Percentiles rank a stretch among this genome's conserved stretches.
Evolutionary conservation across 1,284 basidiomycete species (phyloP).

Genomic region (Apiotrichum gamsii): DNA sequence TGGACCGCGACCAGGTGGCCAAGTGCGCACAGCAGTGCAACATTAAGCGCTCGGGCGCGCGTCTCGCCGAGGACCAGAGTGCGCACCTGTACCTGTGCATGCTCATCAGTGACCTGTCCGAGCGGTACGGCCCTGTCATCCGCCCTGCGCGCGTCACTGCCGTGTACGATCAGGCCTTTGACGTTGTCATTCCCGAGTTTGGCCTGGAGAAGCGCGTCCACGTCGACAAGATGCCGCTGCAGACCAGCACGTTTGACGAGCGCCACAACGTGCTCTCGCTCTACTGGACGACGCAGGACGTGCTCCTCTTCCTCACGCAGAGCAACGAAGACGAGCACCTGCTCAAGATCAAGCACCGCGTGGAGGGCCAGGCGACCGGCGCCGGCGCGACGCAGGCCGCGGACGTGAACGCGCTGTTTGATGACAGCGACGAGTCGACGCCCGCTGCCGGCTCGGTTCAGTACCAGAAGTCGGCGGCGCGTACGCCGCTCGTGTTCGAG

Average conservation of each 20-base stretch:
- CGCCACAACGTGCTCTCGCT: conserved; percentile 67
- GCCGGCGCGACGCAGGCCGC: conserved; percentile 62
- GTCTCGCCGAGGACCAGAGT: conserved; percentile 91
- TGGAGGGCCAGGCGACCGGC: conserved; percentile 63
- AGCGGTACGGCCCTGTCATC: conserved; percentile 88
- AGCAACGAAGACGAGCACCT: conserved; percentile 83
- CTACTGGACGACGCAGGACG: conserved; percentile 77
- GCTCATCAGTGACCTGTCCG: conserved; percentile 80
- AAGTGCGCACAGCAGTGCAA: conserved; percentile 98
- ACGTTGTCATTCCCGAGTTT: conserved; percentile 81
- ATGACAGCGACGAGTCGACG: conserved; percentile 59
- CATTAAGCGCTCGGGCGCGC: conserved; percentile 64
- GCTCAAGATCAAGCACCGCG: conserved; percentile 81
- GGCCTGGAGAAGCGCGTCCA: conserved; percentile 98
- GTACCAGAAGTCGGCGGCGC: conserved; percentile 65
- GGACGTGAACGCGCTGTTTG: conserved; percentile 80
- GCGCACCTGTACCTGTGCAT: conserved; percentile 91
- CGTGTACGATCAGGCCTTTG: conserved; percentile 92
- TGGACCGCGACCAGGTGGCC: conserved; percentile 94
- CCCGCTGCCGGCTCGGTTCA: conserved; percentile 57
- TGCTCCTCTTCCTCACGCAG: conserved; percentile 88
- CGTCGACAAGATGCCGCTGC: conserved; percentile 96
- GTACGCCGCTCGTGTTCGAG: conserved; percentile 64
- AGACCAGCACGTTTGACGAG: conserved; percentile 93
- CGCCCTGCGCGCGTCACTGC: conserved; percentile 87